Conservation (phyloP, 2,329 filamentous ascomycete genomes). For the Dothistroma pini region DNA sequence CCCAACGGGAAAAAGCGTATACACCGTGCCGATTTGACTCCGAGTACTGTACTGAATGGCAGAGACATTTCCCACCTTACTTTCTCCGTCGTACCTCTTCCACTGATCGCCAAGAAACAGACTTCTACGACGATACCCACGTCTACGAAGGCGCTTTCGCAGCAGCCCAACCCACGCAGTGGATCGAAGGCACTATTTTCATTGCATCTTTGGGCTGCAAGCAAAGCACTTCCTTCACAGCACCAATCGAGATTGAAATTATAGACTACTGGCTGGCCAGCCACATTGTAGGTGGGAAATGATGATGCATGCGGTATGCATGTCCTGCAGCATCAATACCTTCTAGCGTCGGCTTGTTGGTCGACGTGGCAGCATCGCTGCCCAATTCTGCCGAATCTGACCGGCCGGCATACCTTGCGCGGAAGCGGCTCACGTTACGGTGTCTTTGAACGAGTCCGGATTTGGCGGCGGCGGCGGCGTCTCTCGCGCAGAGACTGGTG, state of each 20-base stretch:
- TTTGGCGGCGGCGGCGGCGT: neutral
- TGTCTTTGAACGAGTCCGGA: neutral
- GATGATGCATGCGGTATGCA: neutral
- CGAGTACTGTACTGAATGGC: neutral
- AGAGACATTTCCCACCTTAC: neutral
- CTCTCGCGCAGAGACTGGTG: neutral
- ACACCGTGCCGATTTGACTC: neutral
- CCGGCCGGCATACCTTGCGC: constrained; percentile 1
- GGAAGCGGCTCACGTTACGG: neutral
- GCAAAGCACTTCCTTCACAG: neutral
- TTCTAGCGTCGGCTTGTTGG: neutral
- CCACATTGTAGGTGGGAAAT: neutral
- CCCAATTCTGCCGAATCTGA: neutral
- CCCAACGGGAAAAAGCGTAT: neutral
- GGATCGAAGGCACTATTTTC: no score
- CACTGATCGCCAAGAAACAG: neutral
- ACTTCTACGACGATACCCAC: neutral
- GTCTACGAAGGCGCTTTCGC: neutral
- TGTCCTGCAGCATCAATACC: neutral
- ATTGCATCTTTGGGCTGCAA: neutral
- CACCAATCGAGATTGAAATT: no score
- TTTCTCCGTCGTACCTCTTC: neutral
- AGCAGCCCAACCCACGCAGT: neutral
- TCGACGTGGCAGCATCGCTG: constrained; percentile 4
- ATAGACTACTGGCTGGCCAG: no score